Base-by-base conservation (phyloP, 768 basidiomycete species). In the Boletus eberwhitei region DNA sequence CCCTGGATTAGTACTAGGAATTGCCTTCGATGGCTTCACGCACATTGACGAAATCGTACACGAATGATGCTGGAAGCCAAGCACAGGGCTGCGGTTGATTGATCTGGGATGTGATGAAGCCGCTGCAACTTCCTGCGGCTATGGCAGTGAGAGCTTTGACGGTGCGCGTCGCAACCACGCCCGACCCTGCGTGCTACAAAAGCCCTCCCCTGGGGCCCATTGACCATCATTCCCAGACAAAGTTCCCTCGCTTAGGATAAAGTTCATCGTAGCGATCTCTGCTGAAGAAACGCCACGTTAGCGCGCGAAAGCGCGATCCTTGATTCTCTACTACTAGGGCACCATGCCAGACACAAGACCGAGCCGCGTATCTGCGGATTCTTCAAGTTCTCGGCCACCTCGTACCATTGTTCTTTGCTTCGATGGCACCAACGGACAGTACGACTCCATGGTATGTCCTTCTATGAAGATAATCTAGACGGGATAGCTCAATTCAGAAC, bases 321-420 rank as follows among this genome's bases (percentile, higher is more conserved):
- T 37, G 1, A 34, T 37, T 24, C 31, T 7, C n/a, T 17, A n/a
- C n/a, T n/a, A n/a, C n/a, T n/a, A 21, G 14, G 11, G 12, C 38
- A 44, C n/a, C 34, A 71, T 70, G 68, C 52, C 60, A 21, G 53
- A 59, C 41, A 16, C 24, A 13, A 53, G 43, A 24, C 36, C 31
- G 11, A 48, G 35, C 29, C 32, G 57, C 24, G 6, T 48, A 8
- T 47, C 54, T 8, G 8, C 29, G 13, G 52, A 49, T 34, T 44
- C 41, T 21, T 26, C 24, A 26, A 26, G 24, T 26, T 22, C 19
- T 32, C 53, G 55, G 12, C 50, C 53, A 39, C 63, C 75, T 11
- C 77, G 81, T 32, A 77, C 77, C 0, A 75, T 87, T 29, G 73
- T 88, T 31, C 72, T 88, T 22, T 87, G 84, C 67, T 89, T 89